A percentile compares a stretch with the other conserved stretches of the same genome.
Evolutionary conservation across 2,329 filamentous ascomycete genomes (phyloP).

Genomic region (Neopestalotiopsis clavispora): DNA sequence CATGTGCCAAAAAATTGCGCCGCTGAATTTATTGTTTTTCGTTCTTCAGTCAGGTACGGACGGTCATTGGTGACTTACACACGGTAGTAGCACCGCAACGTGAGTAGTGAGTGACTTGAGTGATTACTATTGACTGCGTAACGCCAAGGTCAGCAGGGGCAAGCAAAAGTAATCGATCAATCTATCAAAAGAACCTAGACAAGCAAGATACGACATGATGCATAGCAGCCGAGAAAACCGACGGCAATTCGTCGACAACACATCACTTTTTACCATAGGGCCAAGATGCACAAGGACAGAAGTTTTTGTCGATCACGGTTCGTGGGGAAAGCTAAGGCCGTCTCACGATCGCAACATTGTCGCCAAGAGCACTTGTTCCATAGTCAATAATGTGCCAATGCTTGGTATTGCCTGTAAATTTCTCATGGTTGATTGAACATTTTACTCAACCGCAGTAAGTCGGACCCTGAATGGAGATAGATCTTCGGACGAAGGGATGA

Average conservation of each 20-base stretch:
- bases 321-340: background rate
- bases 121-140: background rate
- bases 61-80: background rate
- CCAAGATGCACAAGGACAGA: background rate
- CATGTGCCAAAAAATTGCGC: background rate
- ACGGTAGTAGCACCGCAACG: background rate
- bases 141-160: background rate
- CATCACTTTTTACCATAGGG: background rate
- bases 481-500: slow-evolving; percentile 13
- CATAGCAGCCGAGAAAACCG: background rate
- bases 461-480: background rate
- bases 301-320: background rate
- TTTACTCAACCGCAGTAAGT: background rate
- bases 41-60: background rate
- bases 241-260: background rate
- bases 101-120: background rate
- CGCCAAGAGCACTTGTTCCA: slow-evolving; percentile 6
- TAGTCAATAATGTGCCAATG: slow-evolving; percentile 10
- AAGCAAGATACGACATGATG: background rate
- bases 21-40: background rate
- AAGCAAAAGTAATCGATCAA: no score
- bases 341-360: slow-evolving; percentile 1
- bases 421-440: slow-evolving; percentile 9
- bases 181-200: background rate
- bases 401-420: slow-evolving; percentile 17